These are phyloP conservation scores for Eustoma russellianum DNA, from an alignment of 257 asterid species.

Conservation along the genomic window DNA sequence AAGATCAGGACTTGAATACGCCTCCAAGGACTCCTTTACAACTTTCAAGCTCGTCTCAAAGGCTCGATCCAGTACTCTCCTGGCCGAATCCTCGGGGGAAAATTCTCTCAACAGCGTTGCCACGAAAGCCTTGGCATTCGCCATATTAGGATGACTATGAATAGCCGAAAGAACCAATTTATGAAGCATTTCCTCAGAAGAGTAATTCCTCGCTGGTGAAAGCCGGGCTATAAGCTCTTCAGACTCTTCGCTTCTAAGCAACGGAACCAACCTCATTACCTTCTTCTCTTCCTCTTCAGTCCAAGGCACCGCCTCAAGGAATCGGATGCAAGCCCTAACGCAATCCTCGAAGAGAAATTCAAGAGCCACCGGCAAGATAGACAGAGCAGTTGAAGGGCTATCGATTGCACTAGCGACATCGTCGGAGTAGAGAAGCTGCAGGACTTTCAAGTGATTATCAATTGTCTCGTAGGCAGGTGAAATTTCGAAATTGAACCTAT, in stretches of 20 bases:
- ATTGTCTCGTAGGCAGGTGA: constrained; percentile 34
- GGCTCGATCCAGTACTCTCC: constrained; percentile 63
- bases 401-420: constrained; percentile 38
- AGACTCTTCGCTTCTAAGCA: constrained; percentile 49
- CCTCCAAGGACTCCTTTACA: constrained; percentile 81
- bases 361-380: constrained; percentile 66
- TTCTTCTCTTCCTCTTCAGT: constrained; percentile 76
- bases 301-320: constrained; percentile 97
- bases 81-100: constrained; percentile 54
- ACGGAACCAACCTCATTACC: constrained; percentile 47
- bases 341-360: constrained; percentile 87
- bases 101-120: constrained; percentile 84
- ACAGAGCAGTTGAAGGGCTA: constrained; percentile 38
- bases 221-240: constrained; percentile 66
- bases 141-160: constrained; percentile 60
- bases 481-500: constrained; percentile 35
- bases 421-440: constrained; percentile 51
- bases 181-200: constrained; percentile 78
- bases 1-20: constrained; percentile 80
- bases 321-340: constrained; percentile 55
- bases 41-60: constrained; percentile 57
- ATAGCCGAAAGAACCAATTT: constrained; percentile 61
- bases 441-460: constrained; percentile 32
- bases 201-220: constrained; percentile 32
- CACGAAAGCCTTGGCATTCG: constrained; percentile 76